Base-by-base conservation (phyloP, 345 rosid species). In the Hypericum perforatum region DNA sequence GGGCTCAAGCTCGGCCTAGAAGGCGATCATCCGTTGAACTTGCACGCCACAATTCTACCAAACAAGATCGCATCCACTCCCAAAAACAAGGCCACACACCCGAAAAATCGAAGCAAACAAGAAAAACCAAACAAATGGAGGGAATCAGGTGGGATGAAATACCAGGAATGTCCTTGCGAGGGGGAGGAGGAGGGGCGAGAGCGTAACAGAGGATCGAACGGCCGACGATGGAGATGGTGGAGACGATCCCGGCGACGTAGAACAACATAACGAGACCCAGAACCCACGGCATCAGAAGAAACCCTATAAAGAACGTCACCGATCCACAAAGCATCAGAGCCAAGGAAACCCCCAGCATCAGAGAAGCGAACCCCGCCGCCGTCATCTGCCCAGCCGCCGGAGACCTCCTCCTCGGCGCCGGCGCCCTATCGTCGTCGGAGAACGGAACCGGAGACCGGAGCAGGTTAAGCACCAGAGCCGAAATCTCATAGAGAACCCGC, bases 211-310 rank as follows among this genome's bases (percentile, higher is more conserved):
- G 49, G 9, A 88, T 58, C 0, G 86, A 75, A 52, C 86, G 80
- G 0, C 86, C 86, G 11, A 80, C 52, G 73, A 83, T 56, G 32
- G 97, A 85, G 57, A 92, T 63, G 7, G 79, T 54, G 5, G 98
- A 78, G 10, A 92, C 82, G 50, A 85, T 54, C 37, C 95, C 98
- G 2, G 77, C 98, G 43, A 88, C 83, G 45, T 85, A 88, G 39
- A 88, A 71, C 53, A 82, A 61, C 84, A 83, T 62, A 5, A 85
- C 61, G 56, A 92, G 73, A 57, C 89, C 91, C 1, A 92, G 41
- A 46, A 88, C 83, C 97, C 97, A 92, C 0, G 98, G 98, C 94
- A 92, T 78, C 83, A 92, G 52, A 62, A 92, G 69, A 53, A 92
- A 83, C 0, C 98, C 98, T 13, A 92, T 78, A 55, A 92, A 88